phyloP scores from a whole-genome alignment of 208 protist genomes.

The Porcisia hertigi region DNA sequence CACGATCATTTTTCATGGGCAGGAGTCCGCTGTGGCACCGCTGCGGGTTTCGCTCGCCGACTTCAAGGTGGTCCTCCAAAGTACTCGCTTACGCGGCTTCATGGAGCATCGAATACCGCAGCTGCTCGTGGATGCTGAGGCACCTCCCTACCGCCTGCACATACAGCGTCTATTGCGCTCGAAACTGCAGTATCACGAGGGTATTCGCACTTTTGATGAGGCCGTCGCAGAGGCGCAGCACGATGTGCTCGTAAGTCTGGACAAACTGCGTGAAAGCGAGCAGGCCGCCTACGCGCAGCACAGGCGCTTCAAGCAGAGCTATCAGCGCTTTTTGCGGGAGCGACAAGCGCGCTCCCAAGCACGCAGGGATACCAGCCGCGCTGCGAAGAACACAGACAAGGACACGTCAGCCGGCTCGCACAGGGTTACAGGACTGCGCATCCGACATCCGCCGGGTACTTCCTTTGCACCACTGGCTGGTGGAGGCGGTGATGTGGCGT shows the following conservation, averaged over 20 bases:
- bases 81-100: background rate
- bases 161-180: slow-evolving; percentile 13
- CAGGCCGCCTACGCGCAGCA: slow-evolving; percentile 24
- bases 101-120: slow-evolving; percentile 12
- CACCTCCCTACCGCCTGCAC: slow-evolving; percentile 7
- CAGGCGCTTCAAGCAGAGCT: slow-evolving; percentile 10
- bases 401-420: background rate
- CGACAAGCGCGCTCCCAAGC: background rate
- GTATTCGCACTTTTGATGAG: slow-evolving; percentile 13
- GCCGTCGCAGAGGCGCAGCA: slow-evolving; percentile 9
- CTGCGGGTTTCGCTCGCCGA: slow-evolving; percentile 21
- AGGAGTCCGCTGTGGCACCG: too few relatives aligned
- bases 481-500: slow-evolving; percentile 1
- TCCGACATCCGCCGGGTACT: background rate
- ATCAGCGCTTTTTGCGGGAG: slow-evolving; percentile 23
- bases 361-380: background rate
- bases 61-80: slow-evolving; percentile 8
- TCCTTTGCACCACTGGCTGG: background rate
- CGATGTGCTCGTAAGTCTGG: slow-evolving; percentile 3
- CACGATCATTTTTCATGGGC: background rate
- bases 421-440: background rate
- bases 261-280: slow-evolving; percentile 11
- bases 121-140: slow-evolving; percentile 14
- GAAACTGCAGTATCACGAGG: slow-evolving; percentile 7
- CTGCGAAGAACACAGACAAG: background rate